Evolutionary conservation across 1,284 basidiomycete genomes (phyloP), one percentile per base, ranked within the genome.

Genomic region (Apiotrichum gamsii): DNA sequence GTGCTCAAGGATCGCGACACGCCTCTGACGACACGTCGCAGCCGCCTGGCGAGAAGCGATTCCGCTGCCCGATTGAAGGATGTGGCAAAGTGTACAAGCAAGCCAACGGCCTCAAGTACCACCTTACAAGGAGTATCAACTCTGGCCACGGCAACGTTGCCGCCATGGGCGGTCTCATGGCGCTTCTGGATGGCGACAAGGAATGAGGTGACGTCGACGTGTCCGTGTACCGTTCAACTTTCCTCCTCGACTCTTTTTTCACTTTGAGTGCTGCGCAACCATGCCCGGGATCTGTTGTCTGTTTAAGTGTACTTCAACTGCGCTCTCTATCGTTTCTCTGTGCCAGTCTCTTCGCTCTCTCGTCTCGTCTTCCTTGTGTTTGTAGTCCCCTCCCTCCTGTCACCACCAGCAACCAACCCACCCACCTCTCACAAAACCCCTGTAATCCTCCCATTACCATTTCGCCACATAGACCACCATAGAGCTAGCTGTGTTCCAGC

Each of bases 81-180:
- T 80, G 79, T 57, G 78, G 78, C 56, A 80, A 80, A 65, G 74
- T 75, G 15, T 80, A 80, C 71, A 80, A 80, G 65, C 79, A 80
- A 64, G 67, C 68, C 39, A 70, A 72, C 52, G 71, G 71, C 3
- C 56, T 70, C 30, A 67, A 70, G 53, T 73, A 74, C 57, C 72
- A 74, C 49, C 52, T 74, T 28, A 70, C 68, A 3, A 51, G 65
- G 31, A 64, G 61, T 36, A 69, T 70, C 50, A 70, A 70, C 54
- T 65, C 63, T 16, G 65, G 66, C 4, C 68, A 70, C 56, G 68
- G 66, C 30, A 70, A 67, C 49, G 61, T 70, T 13, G 65, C 65
- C 8, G 64, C 66, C 29, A 56, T 64, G 52, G 66, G 64, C 18
- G 60, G 61, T 3, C 41, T 65, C 16, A 54, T 56, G 24, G 56